These are phyloP conservation scores for Cryphonectria parasitica DNA, from an alignment of 2,329 filamentous ascomycete genomes.

Conservation along the genomic window DNA sequence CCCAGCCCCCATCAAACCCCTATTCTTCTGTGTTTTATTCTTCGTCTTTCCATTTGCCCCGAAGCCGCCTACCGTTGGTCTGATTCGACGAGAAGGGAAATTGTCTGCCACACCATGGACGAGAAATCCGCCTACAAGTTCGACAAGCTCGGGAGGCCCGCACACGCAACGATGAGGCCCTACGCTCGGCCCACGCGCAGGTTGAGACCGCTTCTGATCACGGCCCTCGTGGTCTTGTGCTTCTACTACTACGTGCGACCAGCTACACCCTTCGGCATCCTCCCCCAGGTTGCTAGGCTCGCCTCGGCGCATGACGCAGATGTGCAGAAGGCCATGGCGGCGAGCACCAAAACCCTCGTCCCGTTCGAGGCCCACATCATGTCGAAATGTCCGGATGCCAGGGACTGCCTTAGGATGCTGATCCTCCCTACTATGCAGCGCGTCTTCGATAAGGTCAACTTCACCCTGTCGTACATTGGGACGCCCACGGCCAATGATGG, in stretches of 20 bases:
- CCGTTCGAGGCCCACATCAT: conserved; percentile 95
- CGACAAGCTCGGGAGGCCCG: conserved; percentile 11
- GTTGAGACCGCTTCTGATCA: conserved; percentile 23
- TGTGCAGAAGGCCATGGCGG: conserved; percentile 1
- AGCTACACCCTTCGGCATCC: conserved; percentile 22
- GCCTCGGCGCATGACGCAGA: conserved; percentile 4
- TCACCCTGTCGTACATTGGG: conserved; percentile 88
- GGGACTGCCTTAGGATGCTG: conserved; percentile 78
- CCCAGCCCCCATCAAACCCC: not conserved
- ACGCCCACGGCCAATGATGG: conserved; percentile 78
- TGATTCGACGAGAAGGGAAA: not conserved
- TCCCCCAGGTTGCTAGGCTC: conserved; percentile 26
- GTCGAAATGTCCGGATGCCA: conserved; percentile 93
- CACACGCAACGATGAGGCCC: conserved; percentile 15
- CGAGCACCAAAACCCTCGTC: conserved; percentile 50
- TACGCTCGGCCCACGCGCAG: conserved; percentile 19
- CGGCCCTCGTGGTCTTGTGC: conserved; percentile 25
- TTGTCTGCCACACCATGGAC: conserved; percentile 17
- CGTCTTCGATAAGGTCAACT: conserved; percentile 83
- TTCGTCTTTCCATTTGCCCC: not conserved
- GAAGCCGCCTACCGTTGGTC: not conserved
- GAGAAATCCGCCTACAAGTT: conserved; percentile 23
- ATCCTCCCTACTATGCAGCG: conserved; percentile 86
- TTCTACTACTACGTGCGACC: conserved; percentile 25
- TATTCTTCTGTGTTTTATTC: not conserved